These are phyloP conservation scores for Clarireedia monteithiana DNA, from an alignment of 2,329 filamentous ascomycete genomes.

Conservation along the genomic window DNA sequence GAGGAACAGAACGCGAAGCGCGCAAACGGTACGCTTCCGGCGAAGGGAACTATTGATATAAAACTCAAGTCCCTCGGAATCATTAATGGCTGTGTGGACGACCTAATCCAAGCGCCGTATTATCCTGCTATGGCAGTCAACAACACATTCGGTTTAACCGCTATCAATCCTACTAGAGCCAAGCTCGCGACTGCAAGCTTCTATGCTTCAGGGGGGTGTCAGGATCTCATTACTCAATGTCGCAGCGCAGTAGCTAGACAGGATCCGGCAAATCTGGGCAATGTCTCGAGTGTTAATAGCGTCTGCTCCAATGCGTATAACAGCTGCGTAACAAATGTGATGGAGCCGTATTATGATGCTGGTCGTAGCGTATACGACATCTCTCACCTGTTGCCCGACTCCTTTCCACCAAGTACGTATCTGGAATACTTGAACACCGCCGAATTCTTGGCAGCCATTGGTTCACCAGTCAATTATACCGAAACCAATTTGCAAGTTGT, in stretches of 20 bases:
- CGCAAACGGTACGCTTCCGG: conserved; percentile 39
- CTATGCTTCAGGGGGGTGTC: conserved; percentile 43
- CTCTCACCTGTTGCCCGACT: conserved; percentile 36
- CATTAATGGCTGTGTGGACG: conserved; percentile 64
- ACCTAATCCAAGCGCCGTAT: conserved; percentile 49
- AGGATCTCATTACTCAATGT: conserved; percentile 45
- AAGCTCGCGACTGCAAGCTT: conserved; percentile 39
- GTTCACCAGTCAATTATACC: conserved; percentile 54
- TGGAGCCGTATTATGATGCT: conserved; percentile 29
- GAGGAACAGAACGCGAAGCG: conserved; percentile 54
- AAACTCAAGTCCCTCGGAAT: conserved; percentile 58
- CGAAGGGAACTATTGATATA: conserved; percentile 48
- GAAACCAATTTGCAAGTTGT: conserved; percentile 40
- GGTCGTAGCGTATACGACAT: conserved; percentile 32
- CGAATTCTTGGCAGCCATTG: conserved; percentile 52
- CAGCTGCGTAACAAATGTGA: conserved; percentile 29
- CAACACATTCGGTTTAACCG: conserved; percentile 58
- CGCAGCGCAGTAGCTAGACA: conserved; percentile 32
- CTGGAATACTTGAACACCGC: conserved; percentile 56
- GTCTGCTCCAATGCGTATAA: conserved; percentile 29
- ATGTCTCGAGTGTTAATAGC: conserved; percentile 29
- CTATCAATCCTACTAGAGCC: conserved; percentile 45
- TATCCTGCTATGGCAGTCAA: conserved; percentile 51
- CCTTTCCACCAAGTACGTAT: conserved; percentile 56
- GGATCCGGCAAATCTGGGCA: conserved; percentile 37